A percentile compares a stretch with the other conserved stretches of the same genome.
Conservation (phyloP, 2,329 filamentous ascomycete species). For the Epichloe hybrida region DNA sequence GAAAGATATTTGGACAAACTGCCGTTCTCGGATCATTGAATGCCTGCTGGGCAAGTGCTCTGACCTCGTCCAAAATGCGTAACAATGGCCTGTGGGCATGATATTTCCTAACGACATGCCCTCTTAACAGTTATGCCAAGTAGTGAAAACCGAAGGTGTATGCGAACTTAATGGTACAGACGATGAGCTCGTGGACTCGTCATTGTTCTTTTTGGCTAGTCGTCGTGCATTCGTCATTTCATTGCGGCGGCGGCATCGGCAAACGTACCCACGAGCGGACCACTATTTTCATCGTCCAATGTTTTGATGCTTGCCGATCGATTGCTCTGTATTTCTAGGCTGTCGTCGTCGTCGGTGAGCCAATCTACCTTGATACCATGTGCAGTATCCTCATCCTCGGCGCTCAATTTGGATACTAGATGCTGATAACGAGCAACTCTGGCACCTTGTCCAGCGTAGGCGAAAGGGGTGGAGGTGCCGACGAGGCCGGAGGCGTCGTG, state of each 20-base stretch:
- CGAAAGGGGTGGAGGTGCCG: conserved; percentile 26
- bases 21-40: not conserved
- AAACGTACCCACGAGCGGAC: conserved; percentile 45
- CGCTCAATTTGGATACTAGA: conserved; percentile 44
- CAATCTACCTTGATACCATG: conserved; percentile 40
- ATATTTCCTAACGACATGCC: too few relatives aligned
- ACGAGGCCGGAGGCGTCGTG: conserved; percentile 28
- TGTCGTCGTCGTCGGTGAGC: conserved; percentile 36
- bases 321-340: conserved; percentile 28
- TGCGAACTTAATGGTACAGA: not conserved
- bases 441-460: conserved; percentile 40
- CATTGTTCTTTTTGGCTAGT: not conserved
- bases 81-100: not conserved
- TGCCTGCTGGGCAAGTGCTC: not conserved
- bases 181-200: not conserved
- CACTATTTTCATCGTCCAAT: conserved; percentile 20
- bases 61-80: not conserved
- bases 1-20: not conserved
- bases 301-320: conserved; percentile 20
- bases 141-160: not conserved
- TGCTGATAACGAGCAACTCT: conserved; percentile 46
- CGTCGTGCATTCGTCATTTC: conserved; percentile 15
- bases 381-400: conserved; percentile 25
- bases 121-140: too few relatives aligned
- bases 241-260: conserved; percentile 43